A percentile compares a stretch with the other conserved stretches of the same genome.
These are phyloP conservation scores for Pezicula carpinea DNA, from an alignment of 2,329 filamentous ascomycete species.

Conservation along the genomic window DNA sequence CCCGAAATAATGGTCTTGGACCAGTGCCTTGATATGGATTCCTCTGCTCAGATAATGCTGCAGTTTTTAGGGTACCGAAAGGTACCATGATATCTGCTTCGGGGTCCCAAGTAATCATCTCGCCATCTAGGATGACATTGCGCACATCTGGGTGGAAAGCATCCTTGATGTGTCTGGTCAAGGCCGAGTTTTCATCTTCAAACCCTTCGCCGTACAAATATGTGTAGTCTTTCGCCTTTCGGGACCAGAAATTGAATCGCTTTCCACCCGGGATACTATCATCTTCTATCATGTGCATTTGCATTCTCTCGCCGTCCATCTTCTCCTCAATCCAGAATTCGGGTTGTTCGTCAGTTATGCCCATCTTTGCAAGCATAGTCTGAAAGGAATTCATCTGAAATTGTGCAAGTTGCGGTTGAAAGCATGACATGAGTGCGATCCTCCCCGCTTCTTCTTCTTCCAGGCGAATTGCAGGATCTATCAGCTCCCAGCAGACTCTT, in stretches of 20 bases:
- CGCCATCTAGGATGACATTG: conserved; percentile 89
- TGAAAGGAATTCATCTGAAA: conserved; percentile 83
- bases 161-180: conserved; percentile 74
- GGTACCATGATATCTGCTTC: conserved; percentile 76
- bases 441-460: conserved; percentile 71
- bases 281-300: conserved; percentile 85
- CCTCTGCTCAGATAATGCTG: conserved; percentile 73
- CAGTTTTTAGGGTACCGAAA: conserved; percentile 91
- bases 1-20: conserved; percentile 71
- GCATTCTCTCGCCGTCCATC: conserved; percentile 93
- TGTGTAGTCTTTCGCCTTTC: conserved; percentile 94
- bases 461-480: conserved; percentile 66
- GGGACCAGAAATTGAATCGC: conserved; percentile 84
- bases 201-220: conserved; percentile 83
- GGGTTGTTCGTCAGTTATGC: conserved; percentile 61
- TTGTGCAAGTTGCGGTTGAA: conserved; percentile 91
- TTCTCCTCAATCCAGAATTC: conserved; percentile 98
- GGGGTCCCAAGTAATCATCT: conserved; percentile 98
- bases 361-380: conserved; percentile 67
- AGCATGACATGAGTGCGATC: conserved; percentile 85
- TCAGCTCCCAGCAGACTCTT: conserved; percentile 91
- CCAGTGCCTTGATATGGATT: conserved; percentile 59
- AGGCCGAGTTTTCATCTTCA: conserved; percentile 66
- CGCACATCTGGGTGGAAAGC: conserved; percentile 75
- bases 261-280: conserved; percentile 61